Evolutionary conservation across 257 asterid species (phyloP), one percentile per base, ranked within the genome.

Genomic region (Scutellaria galericulata): DNA sequence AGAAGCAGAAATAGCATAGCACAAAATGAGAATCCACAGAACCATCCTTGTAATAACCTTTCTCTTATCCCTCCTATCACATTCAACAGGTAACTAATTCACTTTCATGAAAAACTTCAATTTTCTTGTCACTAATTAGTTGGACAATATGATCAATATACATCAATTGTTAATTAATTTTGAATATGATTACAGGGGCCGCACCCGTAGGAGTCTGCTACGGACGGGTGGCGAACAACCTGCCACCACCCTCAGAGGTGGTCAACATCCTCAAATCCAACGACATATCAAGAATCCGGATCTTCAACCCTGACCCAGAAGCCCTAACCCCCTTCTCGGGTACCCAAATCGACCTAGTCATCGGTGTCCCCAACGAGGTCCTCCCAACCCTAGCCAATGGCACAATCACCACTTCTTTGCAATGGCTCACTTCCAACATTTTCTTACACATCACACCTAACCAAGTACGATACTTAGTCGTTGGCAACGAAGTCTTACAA

Each of bases 201-300:
- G 84, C 81, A n/a, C 85, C 86, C 1, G 79, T 90, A 2, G 96
- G 96, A 74, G 86, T 90, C 13, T 88, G 95, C 81, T 90, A 85
- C 68, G 91, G 95, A 57, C 88, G 84, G 0, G 83, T 83, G 1
- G 90, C 84, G 3, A 74, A 40, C 76, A 83, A 90, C 81, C 79
- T 86, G 12, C 95, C 90, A 42, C 84, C 82, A 0, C 64, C 95
- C 35, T 42, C 87, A 0, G 73, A 75, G 47, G 90, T 77, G 10
- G 71, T 81, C 75, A 58, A 47, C 73, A 84, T 90, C 72, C 77
- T 88, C 50, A 59, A 69, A 62, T 79, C 88, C 80, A 88, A 83
- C 64, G 83, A 84, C 35, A 86, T 88, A 35, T 52, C 84, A 35
- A 72, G 80, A 59, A 53, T 88, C 70, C 81, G 91, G 0, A 68